Base-by-base conservation (phyloP, 805 yeast species). In the Candida insectorum region DNA sequence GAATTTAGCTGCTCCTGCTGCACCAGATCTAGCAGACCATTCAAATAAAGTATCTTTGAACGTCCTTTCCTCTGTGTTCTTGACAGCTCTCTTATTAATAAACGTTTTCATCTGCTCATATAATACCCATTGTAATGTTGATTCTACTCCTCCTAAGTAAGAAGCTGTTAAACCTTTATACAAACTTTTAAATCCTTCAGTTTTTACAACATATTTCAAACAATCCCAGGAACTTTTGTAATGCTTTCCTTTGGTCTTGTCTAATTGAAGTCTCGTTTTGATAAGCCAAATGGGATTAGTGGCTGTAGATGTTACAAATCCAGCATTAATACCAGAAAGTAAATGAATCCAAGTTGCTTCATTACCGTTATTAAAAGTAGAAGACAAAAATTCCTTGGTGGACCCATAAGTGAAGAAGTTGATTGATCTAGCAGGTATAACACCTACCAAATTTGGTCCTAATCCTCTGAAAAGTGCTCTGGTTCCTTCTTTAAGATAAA, bases 261-360 rank as follows among this genome's bases (percentile, higher is more conserved):
- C 98, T 33, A 93, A 69, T 55, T 93, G 99, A 33, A 93, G 73
- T 51, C 99, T 72, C 1, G 99, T 93, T 62, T 93, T 93, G 40
- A 93, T 81, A 40, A 93, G 67, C 99, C 99, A 93, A 37, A 93
- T 93, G 9, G 99, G 99, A 56, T 93, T 93, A 0, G 99, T 93
- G 10, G 88, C 95, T 0, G 98, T 91, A 4, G 96, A 82, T 0
- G 98, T 93, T 12, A 82, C 91, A 53, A 91, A 69, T 4, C 99
- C 98, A 0, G 99, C 99, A 48, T 73, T 72, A 0, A 89, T 79
- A 5, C 97, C 98, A 2, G 97, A 79, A 24, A 78, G 52, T 35
- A 94, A 65, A 61, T 93, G 97, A 14, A 93, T 77, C 76, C 86
- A 77, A 1, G 97, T 79, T 11, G 80, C 79, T 50, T 89, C 96